phyloP scores from a whole-genome alignment of 805 yeast genomes.

The Hermanozyma aechmeae region DNA sequence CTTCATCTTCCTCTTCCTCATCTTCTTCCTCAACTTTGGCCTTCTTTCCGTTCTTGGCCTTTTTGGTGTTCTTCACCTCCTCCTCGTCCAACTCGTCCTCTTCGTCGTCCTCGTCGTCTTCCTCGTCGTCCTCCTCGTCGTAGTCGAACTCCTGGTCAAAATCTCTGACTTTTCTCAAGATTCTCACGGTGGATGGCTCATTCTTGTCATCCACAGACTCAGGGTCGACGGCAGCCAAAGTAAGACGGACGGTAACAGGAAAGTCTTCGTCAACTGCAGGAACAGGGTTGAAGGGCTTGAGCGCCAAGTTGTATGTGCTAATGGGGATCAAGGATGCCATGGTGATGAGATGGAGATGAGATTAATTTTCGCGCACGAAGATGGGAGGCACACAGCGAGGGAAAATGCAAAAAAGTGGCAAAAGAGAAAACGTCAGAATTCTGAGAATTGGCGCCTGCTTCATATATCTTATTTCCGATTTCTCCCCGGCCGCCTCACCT shows the following conservation, averaged over 20 bases:
- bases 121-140: slow-evolving; percentile 33
- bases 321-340: slow-evolving; percentile 77
- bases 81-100: slow-evolving; percentile 38
- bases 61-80: slow-evolving; percentile 22
- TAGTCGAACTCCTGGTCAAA: slow-evolving; percentile 34
- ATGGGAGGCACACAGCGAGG: too few species aligned
- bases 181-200: slow-evolving; percentile 83
- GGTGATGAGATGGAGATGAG: slow-evolving; percentile 6
- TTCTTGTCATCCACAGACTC: slow-evolving; percentile 71
- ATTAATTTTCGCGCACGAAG: slow-evolving; percentile 1
- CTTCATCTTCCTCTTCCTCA: slow-evolving; percentile 40
- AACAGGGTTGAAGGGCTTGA: slow-evolving; percentile 79
- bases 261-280: slow-evolving; percentile 80
- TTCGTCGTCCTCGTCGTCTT: slow-evolving; percentile 36
- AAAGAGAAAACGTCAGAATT: too few species aligned
- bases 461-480: too few species aligned
- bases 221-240: slow-evolving; percentile 94
- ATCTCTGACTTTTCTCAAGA: slow-evolving; percentile 59
- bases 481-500: too few species aligned
- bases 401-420: too few species aligned
- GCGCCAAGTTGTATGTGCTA: slow-evolving; percentile 77
- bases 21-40: slow-evolving; percentile 37
- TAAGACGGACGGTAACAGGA: slow-evolving; percentile 84
- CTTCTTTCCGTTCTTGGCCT: slow-evolving; percentile 10
- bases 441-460: too few species aligned